Evolutionary conservation across 2,329 filamentous ascomycete species (phyloP), one percentile per base, ranked within the genome.

Genomic region (Parastagonospora avenae): DNA sequence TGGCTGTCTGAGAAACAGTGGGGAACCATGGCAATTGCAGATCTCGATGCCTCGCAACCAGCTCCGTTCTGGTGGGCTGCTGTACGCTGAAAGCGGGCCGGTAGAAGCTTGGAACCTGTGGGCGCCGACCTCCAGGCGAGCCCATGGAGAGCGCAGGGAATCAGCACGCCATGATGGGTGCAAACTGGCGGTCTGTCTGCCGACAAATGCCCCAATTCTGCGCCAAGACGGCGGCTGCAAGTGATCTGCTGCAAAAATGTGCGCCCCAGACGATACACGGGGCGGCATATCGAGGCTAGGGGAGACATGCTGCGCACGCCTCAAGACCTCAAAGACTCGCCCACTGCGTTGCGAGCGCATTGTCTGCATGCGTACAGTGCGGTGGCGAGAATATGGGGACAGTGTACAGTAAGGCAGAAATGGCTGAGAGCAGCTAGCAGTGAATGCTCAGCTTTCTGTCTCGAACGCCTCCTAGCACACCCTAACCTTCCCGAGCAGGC

Each of bases 111-210:
- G 42, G 30, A 16, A 43, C 27, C 19, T 27, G 5, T 12, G 30
- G 31, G n/a, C 29, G 30, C 19, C 41, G 24, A 43, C 49, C 55
- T 57, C 47, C 52, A 57, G 57, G 48, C 57, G 53, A 55, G 58
- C 31, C 50, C 28, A 31, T 42, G 40, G 40, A 42, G 19, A 31
- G 31, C n/a, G 42, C 50, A 31, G 43, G 40, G 32, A 43, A 51
- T 53, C 50, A 48, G 53, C 55, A 59, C 60, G 52, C 59, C 54
- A 55, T 52, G 30, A 48, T 55, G 55, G 60, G 50, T 50, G 43
- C 60, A 57, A 62, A 65, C 55, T 63, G 59, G 67, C 67, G 67
- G 67, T 70, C 66, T 68, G 63, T 41, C 46, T 53, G 57, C 50
- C 46, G 52, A 48, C 33, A 28, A 31, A 8, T 41, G 52, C 53